Evolutionary conservation across 2,329 filamentous ascomycete genomes (phyloP).

Genomic region (Neonectria hederae): DNA sequence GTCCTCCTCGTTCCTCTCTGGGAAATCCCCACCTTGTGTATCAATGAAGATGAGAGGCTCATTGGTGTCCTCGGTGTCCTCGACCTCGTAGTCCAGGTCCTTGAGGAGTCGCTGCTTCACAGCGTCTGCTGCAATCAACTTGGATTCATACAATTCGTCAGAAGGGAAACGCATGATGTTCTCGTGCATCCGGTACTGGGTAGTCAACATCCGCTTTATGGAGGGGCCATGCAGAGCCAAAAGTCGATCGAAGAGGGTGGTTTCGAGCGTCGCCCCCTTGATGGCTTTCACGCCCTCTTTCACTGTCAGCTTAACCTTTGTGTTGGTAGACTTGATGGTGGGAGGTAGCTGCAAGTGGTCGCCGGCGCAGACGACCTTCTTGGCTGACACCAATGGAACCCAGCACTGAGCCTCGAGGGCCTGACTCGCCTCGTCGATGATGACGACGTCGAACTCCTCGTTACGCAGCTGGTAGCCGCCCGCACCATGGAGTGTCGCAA

Average conservation of each 20-base stretch:
- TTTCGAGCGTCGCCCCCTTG: slow-evolving; percentile 75
- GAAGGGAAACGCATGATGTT: slow-evolving; percentile 96
- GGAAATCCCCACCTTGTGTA: slow-evolving; percentile 93
- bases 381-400: slow-evolving; percentile 84
- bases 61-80: slow-evolving; percentile 83
- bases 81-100: slow-evolving; percentile 80
- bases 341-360: slow-evolving; percentile 95
- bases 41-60: slow-evolving; percentile 95
- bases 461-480: slow-evolving; percentile 84
- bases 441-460: slow-evolving; percentile 88
- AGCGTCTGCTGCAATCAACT: slow-evolving; percentile 80
- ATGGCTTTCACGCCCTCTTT: slow-evolving; percentile 51
- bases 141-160: slow-evolving; percentile 83
- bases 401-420: slow-evolving; percentile 97
- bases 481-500: slow-evolving; percentile 91
- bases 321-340: slow-evolving; percentile 85
- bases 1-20: slow-evolving; percentile 82
- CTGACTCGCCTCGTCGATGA: slow-evolving; percentile 96
- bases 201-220: slow-evolving; percentile 95
- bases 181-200: slow-evolving; percentile 98
- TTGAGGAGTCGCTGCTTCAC: slow-evolving; percentile 80
- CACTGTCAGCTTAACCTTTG: slow-evolving; percentile 54
- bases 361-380: slow-evolving; percentile 89
- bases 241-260: slow-evolving; percentile 92
- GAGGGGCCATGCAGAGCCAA: slow-evolving; percentile 80